Evolutionary conservation across 23 red algal genomes (phyloP).

Genomic region (Chondrus crispus): DNA sequence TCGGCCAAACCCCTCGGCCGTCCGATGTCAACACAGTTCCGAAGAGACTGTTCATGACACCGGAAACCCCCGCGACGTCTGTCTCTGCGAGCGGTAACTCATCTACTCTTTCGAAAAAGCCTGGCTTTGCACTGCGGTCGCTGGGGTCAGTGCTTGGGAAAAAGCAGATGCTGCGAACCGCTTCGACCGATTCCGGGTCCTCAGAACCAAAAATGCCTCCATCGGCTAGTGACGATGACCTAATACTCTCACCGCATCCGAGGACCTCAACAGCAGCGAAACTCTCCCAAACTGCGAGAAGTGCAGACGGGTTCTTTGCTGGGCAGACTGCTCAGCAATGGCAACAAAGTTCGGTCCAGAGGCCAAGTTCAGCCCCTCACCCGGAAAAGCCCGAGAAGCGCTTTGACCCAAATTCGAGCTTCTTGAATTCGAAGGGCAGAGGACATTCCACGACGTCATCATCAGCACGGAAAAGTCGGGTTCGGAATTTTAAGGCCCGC

Average conservation of each 20-base stretch:
- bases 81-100: background rate
- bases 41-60: conserved; percentile 48
- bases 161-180: background rate
- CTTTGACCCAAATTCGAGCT: too few relatives aligned
- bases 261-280: background rate
- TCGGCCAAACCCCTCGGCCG: too few relatives aligned
- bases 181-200: background rate
- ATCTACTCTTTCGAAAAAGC: background rate
- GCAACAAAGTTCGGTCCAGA: conserved; percentile 50
- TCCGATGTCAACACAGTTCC: too few relatives aligned
- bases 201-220: background rate
- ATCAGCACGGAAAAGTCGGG: background rate
- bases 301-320: conserved; percentile 43
- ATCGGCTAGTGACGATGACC: background rate
- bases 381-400: too few relatives aligned
- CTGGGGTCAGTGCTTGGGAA: background rate
- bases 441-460: background rate
- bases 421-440: too few relatives aligned
- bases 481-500: background rate
- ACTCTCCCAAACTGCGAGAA: background rate
- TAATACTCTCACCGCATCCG: conserved; percentile 14
- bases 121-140: background rate
- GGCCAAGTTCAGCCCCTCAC: too few relatives aligned
- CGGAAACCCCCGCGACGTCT: background rate
- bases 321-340: conserved; percentile 49